phyloP scores from a whole-genome alignment of 2,329 filamentous ascomycete genomes.

The Aspergillus novoparasiticus region DNA sequence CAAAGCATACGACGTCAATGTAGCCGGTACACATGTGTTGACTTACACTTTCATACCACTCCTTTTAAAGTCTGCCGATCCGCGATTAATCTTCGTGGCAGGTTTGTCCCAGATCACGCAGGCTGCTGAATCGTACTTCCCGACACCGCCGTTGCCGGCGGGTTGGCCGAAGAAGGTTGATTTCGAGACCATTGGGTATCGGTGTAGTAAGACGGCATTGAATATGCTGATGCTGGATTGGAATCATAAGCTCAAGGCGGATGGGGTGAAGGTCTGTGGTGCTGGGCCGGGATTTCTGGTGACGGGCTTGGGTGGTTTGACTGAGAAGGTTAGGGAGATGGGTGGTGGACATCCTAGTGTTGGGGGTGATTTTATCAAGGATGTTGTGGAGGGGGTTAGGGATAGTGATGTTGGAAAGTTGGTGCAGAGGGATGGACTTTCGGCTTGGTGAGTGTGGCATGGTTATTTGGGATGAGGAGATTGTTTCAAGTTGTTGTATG shows the following conservation, averaged over 20 bases:
- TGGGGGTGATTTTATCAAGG: background rate
- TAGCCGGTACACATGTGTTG: slow-evolving; percentile 51
- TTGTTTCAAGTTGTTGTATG: background rate
- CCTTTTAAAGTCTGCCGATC: slow-evolving; percentile 49
- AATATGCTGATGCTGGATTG: background rate
- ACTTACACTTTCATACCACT: slow-evolving; percentile 55
- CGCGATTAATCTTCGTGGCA: slow-evolving; percentile 41
- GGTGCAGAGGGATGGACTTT: background rate
- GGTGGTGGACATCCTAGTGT: background rate
- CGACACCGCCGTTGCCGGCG: slow-evolving; percentile 14
- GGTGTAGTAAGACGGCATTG: background rate
- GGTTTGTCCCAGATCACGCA: slow-evolving; percentile 14
- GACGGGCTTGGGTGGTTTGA: background rate
- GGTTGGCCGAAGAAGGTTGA: slow-evolving; percentile 18
- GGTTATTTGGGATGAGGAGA: background rate
- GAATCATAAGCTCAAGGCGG: background rate
- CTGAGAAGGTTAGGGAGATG: background rate
- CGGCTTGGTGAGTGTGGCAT: background rate
- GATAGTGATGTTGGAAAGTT: background rate
- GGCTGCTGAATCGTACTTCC: slow-evolving; percentile 13
- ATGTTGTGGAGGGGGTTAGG: background rate
- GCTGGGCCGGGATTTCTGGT: background rate
- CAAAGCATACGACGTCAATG: slow-evolving; percentile 55
- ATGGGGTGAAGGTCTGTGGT: background rate
- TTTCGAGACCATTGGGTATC: slow-evolving; percentile 1